These are phyloP conservation scores for Elongisporangium senticosum DNA, from an alignment of 352 stramenopile genomes.

Conservation along the genomic window DNA sequence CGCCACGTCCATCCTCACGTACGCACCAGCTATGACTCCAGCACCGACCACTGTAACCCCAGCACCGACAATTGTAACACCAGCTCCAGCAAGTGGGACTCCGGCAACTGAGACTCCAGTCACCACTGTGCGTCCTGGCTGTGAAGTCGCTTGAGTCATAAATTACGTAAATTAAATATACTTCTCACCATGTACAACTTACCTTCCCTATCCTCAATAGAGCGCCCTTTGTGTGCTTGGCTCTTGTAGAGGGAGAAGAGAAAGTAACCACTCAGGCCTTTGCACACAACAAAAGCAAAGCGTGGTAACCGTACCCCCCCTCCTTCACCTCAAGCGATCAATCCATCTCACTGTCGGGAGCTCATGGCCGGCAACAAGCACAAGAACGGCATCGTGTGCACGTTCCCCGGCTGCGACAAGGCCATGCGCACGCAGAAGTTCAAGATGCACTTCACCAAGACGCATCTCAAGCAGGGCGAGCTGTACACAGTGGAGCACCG, in stretches of 20 bases:
- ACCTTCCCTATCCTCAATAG: background rate
- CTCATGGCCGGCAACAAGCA: constrained; percentile 79
- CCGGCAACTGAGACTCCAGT: background rate
- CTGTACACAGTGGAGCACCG: constrained; percentile 75
- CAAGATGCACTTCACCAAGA: constrained; percentile 79
- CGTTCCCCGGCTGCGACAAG: constrained; percentile 75
- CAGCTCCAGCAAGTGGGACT: background rate
- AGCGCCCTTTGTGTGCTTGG: background rate
- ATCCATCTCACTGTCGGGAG: background rate
- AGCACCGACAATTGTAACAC: background rate
- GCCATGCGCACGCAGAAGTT: constrained; percentile 86
- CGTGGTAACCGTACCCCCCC: constrained; percentile 10
- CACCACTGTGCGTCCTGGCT: background rate
- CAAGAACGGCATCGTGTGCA: constrained; percentile 86
- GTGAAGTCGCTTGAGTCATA: background rate
- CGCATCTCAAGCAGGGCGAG: constrained; percentile 69
- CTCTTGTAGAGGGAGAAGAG: constrained; percentile 16
- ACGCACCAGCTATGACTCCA: constrained; percentile 1
- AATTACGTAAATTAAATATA: background rate
- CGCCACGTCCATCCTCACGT: constrained; percentile 1
- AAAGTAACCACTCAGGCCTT: constrained; percentile 12
- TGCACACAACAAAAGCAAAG: constrained; percentile 1
- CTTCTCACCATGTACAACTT: background rate
- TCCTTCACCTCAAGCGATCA: background rate
- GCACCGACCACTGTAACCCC: background rate